A percentile compares a stretch with the other conserved stretches of the same genome.
Conservation (phyloP, 2,329 filamentous ascomycete species). For the Phialocephala subalpina region DNA sequence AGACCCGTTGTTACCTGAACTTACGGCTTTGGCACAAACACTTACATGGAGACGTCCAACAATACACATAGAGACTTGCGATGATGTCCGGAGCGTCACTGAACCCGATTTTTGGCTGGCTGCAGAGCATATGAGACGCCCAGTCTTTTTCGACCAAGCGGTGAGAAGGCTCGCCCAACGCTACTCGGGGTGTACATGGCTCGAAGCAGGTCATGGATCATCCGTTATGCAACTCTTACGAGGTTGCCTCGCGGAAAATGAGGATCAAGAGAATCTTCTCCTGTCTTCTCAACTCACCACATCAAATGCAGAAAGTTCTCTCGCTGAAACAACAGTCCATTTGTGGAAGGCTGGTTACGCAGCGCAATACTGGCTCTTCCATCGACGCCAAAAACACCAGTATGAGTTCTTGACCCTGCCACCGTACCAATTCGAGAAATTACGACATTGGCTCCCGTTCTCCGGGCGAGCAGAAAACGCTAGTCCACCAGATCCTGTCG, state of each 20-base stretch:
- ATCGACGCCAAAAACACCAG: conserved; percentile 34
- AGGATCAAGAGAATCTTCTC: conserved; percentile 33
- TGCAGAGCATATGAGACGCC: conserved; percentile 38
- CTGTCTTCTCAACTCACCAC: conserved; percentile 26
- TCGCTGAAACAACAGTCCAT: conserved; percentile 30
- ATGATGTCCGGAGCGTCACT: not conserved
- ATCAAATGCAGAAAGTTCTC: conserved; percentile 37
- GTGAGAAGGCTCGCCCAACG: conserved; percentile 37
- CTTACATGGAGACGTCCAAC: conserved; percentile 28
- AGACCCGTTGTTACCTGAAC: conserved; percentile 35
- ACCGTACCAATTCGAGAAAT: conserved; percentile 48
- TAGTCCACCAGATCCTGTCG: too few relatives aligned
- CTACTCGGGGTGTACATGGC: conserved; percentile 38
- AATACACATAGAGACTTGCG: not conserved
- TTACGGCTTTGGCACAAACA: conserved; percentile 32
- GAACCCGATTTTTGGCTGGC: not conserved
- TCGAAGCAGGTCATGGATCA: conserved; percentile 46
- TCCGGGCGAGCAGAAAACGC: conserved; percentile 23
- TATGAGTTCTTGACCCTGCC: conserved; percentile 41
- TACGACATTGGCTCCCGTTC: conserved; percentile 20
- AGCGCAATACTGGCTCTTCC: conserved; percentile 43
- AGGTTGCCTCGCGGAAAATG: conserved; percentile 15
- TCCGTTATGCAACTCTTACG: conserved; percentile 45
- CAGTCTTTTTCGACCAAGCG: conserved; percentile 43
- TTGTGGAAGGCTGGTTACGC: conserved; percentile 43